Percentiles rank a stretch among this genome's conserved stretches.
phyloP scores from a whole-genome alignment of 2,329 filamentous ascomycete genomes.

The Fusarium compactum region DNA sequence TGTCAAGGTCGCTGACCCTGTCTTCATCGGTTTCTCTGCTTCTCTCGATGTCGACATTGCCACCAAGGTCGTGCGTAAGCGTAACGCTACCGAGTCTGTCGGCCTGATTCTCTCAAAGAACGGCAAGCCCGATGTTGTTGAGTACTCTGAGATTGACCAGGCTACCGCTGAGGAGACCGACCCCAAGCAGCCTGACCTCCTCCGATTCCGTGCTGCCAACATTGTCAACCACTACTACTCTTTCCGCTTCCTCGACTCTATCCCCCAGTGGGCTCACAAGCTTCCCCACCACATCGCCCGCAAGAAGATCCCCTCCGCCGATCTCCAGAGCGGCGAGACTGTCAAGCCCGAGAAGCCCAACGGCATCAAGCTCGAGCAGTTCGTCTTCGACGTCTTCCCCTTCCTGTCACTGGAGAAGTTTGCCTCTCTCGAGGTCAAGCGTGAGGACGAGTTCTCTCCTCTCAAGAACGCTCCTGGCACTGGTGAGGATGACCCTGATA shows the following conservation, averaged over 20 bases:
- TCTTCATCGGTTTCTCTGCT: constrained; percentile 94
- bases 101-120: constrained; percentile 96
- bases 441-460: constrained; percentile 98
- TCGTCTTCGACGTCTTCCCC: constrained; percentile 98
- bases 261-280: constrained; percentile 85
- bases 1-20: constrained; percentile 97
- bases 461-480: constrained; percentile 90
- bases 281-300: constrained; percentile 95
- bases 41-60: constrained; percentile 92
- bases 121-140: constrained; percentile 94
- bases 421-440: constrained; percentile 93
- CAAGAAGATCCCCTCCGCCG: constrained; percentile 96
- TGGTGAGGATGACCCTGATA: constrained; percentile 93
- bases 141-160: constrained; percentile 96
- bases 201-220: constrained; percentile 98
- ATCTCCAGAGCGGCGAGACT: constrained; percentile 79
- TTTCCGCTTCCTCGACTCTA: constrained; percentile 89
- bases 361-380: constrained; percentile 98
- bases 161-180: constrained; percentile 92
- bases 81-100: constrained; percentile 94
- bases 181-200: constrained; percentile 79
- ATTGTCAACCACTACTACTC: constrained; percentile 99
- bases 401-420: constrained; percentile 88
- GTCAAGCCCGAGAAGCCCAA: constrained; percentile 96
- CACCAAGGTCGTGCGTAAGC: constrained; percentile 99